phyloP scores from a whole-genome alignment of 1,284 basidiomycete species.

The Xerocomus nothofagi region DNA sequence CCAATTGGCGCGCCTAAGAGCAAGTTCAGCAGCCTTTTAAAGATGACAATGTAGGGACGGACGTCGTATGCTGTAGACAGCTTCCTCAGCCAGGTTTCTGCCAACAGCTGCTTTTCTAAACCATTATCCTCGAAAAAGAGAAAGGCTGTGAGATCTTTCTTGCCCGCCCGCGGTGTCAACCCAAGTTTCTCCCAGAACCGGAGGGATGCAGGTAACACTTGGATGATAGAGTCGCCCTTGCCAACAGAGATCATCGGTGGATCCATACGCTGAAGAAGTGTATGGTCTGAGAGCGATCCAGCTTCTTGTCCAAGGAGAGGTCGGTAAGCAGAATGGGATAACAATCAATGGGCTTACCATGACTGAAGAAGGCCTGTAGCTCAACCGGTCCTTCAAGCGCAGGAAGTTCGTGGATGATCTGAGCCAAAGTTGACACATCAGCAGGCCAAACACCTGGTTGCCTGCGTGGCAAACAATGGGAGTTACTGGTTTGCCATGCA shows the following conservation, averaged over 20 bases:
- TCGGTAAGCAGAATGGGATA: slow-evolving; percentile 1
- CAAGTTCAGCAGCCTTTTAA: slow-evolving; percentile 9
- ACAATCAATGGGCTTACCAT: slow-evolving; percentile 32
- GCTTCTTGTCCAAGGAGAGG: neutral
- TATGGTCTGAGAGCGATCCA: slow-evolving; percentile 3
- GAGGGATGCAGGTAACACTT: slow-evolving; percentile 63
- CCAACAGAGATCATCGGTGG: slow-evolving; percentile 60
- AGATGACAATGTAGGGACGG: slow-evolving; percentile 23
- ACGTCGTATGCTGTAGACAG: slow-evolving; percentile 61
- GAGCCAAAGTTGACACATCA: slow-evolving; percentile 48
- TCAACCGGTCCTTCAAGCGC: slow-evolving; percentile 30
- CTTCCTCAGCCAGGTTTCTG: slow-evolving; percentile 57
- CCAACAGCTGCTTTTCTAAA: slow-evolving; percentile 43
- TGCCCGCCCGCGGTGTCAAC: slow-evolving; percentile 64
- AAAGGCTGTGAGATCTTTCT: slow-evolving; percentile 67
- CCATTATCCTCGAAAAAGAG: slow-evolving; percentile 65
- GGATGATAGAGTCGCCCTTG: slow-evolving; percentile 62
- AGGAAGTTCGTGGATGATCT: slow-evolving; percentile 32
- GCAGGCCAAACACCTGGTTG: slow-evolving; percentile 50
- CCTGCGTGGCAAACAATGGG: slow-evolving; percentile 27
- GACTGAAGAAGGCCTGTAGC: slow-evolving; percentile 39
- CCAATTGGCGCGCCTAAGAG: slow-evolving; percentile 60
- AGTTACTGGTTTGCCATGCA: slow-evolving; percentile 55
- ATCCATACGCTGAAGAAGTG: slow-evolving; percentile 43
- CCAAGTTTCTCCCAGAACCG: slow-evolving; percentile 84